Percentiles rank a stretch among this genome's conserved stretches.
phyloP scores from a whole-genome alignment of 2,329 filamentous ascomycete genomes.

The Fusarium sacchari region DNA sequence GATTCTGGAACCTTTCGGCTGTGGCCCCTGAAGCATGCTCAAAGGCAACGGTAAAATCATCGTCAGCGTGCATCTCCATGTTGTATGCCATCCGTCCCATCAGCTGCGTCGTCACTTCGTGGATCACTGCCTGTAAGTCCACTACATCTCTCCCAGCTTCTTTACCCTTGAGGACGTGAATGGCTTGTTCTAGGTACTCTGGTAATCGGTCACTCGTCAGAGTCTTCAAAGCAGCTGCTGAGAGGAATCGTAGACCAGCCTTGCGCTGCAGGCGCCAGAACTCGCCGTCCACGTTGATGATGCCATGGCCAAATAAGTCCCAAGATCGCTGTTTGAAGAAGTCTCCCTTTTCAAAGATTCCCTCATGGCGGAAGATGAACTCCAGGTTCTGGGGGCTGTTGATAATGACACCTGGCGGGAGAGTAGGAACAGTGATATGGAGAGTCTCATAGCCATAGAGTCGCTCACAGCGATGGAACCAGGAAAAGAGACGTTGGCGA shows the following conservation, averaged over 20 bases:
- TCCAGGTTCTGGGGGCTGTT: conserved; percentile 70
- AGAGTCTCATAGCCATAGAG: conserved; percentile 69
- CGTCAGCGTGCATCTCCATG: conserved; percentile 72
- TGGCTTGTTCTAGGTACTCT: conserved; percentile 58
- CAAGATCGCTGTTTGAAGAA: conserved; percentile 69
- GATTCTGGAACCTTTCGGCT: conserved; percentile 72
- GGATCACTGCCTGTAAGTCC: conserved; percentile 69
- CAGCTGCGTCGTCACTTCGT: conserved; percentile 71
- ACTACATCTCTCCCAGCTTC: conserved; percentile 48
- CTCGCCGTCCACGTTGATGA: conserved; percentile 73
- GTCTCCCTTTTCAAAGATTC: conserved; percentile 68
- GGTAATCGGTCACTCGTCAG: conserved; percentile 68
- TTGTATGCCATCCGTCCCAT: conserved; percentile 77
- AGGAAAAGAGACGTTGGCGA: conserved; percentile 68
- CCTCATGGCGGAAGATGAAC: conserved; percentile 70
- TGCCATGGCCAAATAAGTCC: conserved; percentile 73
- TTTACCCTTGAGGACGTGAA: conserved; percentile 50
- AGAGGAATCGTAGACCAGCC: conserved; percentile 69
- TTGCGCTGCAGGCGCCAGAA: conserved; percentile 71
- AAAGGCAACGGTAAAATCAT: conserved; percentile 69
- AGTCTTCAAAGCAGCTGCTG: conserved; percentile 64
- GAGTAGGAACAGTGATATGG: conserved; percentile 68
- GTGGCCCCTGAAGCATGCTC: conserved; percentile 70
- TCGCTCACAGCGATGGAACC: conserved; percentile 69
- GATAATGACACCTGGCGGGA: conserved; percentile 71